Conservation (phyloP, 352 stramenopile genomes). For the Pythium brachiatum region DNA sequence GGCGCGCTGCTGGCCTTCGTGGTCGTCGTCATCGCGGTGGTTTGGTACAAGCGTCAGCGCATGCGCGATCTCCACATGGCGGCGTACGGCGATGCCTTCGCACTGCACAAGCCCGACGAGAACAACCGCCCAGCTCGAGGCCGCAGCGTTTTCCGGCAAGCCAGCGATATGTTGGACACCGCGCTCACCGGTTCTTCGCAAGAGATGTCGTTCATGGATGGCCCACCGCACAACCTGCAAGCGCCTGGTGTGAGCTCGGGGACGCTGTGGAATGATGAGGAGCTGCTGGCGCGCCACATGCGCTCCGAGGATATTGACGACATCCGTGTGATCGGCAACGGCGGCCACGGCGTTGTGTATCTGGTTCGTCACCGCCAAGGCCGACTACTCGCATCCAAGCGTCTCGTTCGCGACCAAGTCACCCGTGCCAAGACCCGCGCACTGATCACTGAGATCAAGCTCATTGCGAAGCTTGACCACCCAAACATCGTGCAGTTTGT, state of each 20-base stretch:
- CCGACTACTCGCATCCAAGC: conserved; percentile 14
- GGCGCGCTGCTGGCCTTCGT: conserved; percentile 7
- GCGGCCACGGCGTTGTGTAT: conserved; percentile 15
- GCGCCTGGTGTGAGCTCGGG: no score
- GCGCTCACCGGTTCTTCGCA: background rate
- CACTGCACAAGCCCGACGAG: background rate
- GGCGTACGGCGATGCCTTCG: conserved; percentile 8
- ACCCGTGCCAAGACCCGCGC: conserved; percentile 15
- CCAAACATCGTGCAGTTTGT: conserved; percentile 38
- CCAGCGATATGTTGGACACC: background rate
- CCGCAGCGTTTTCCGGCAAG: background rate
- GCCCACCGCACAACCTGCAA: no score
- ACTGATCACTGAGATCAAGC: conserved; percentile 37
- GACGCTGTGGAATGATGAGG: conserved; percentile 19
- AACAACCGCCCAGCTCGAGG: background rate
- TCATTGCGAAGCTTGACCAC: conserved; percentile 33
- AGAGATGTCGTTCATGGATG: background rate
- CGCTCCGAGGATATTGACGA: conserved; percentile 7
- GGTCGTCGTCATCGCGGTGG: conserved; percentile 8
- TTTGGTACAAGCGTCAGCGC: conserved; percentile 16
- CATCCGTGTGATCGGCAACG: conserved; percentile 15
- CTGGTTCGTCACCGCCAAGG: conserved; percentile 5
- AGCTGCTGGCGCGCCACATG: conserved; percentile 10
- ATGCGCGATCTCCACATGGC: conserved; percentile 1
- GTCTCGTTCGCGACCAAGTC: conserved; percentile 13